These are phyloP conservation scores for Ceratocystis lukuohia DNA, from an alignment of 2,329 filamentous ascomycete species.

Conservation along the genomic window DNA sequence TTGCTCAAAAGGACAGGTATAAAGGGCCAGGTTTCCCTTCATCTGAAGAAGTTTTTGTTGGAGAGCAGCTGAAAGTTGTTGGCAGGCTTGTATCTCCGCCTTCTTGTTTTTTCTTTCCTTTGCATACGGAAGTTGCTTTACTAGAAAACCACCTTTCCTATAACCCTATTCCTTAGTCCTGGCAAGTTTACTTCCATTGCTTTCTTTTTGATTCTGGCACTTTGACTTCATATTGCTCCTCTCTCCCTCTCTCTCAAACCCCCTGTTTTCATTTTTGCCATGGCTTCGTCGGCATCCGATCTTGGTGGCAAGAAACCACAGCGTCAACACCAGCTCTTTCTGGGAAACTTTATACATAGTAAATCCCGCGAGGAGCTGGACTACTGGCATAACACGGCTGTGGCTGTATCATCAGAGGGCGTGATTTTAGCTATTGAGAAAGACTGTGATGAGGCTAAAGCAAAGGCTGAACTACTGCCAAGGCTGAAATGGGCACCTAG, in stretches of 20 bases:
- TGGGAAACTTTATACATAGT: conserved; percentile 44
- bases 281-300: background rate
- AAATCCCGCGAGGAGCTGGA: conserved; percentile 36
- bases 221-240: background rate
- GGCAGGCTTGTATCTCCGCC: no score
- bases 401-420: conserved; percentile 38
- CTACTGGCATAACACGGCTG: conserved; percentile 37
- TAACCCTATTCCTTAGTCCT: background rate
- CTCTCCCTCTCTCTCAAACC: background rate
- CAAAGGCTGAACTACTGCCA: conserved; percentile 28
- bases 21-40: background rate
- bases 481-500: conserved; percentile 33
- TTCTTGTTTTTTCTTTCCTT: conserved; percentile 1
- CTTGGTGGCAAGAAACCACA: background rate
- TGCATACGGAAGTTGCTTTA: background rate
- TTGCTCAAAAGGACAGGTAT: background rate
- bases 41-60: background rate
- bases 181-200: background rate
- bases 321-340: conserved; percentile 32
- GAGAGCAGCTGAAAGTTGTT: background rate
- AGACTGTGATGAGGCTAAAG: conserved; percentile 25
- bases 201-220: background rate
- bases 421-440: conserved; percentile 38
- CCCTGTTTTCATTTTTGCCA: background rate
- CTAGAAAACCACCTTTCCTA: background rate